Conservation (phyloP, 768 basidiomycete genomes). For the Coprinopsis strossmayeri region DNA sequence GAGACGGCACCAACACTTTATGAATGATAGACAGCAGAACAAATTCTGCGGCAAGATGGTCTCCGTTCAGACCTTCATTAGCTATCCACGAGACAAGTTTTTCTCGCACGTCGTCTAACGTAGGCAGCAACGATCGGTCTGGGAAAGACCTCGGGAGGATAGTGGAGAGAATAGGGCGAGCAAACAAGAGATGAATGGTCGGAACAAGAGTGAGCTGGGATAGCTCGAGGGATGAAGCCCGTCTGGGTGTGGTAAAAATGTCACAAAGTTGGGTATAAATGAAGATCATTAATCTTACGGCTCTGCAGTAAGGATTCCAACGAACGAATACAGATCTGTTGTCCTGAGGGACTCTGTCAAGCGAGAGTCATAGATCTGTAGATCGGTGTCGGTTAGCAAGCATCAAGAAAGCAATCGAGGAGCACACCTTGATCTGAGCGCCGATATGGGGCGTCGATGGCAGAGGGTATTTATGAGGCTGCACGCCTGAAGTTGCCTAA, state of each 20-base stretch:
- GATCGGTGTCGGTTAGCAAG: neutral
- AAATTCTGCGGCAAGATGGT: conserved; percentile 69
- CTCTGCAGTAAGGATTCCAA: conserved; percentile 68
- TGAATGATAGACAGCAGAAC: conserved; percentile 54
- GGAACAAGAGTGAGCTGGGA: conserved; percentile 37
- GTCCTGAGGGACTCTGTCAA: conserved; percentile 42
- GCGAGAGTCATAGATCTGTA: conserved; percentile 53
- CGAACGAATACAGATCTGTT: conserved; percentile 60
- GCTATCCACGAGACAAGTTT: conserved; percentile 73
- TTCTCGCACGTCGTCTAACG: conserved; percentile 28
- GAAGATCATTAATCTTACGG: conserved; percentile 38
- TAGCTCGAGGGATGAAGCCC: conserved; percentile 36
- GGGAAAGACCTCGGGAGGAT: conserved; percentile 36
- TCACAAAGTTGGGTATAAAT: conserved; percentile 9
- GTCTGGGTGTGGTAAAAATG: conserved; percentile 18
- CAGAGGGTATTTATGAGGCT: conserved; percentile 61
- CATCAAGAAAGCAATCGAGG: conserved; percentile 1
- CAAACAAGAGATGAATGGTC: conserved; percentile 65
- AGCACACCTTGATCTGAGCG: conserved; percentile 59
- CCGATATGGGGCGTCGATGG: conserved; percentile 53
- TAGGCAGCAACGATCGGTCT: conserved; percentile 11
- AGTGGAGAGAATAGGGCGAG: conserved; percentile 30
- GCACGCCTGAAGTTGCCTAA: conserved; percentile 10
- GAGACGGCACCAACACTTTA: conserved; percentile 43
- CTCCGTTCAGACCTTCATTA: conserved; percentile 59